Conservation (phyloP, 139 green algal genomes). For the Chlorokybus atmophyticus region DNA sequence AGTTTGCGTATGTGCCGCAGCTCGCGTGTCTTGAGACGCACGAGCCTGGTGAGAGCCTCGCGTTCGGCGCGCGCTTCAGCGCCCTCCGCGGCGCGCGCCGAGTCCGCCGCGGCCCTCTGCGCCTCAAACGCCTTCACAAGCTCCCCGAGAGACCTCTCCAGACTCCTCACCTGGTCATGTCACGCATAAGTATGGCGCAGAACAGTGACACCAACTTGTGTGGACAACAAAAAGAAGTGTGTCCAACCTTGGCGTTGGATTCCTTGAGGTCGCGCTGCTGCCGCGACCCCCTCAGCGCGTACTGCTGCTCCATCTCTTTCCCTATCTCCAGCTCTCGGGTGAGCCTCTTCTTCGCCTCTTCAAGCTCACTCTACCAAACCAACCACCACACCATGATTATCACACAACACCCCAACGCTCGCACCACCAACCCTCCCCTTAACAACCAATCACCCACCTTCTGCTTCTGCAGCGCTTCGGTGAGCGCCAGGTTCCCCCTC, state of each 20-base stretch:
- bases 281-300: constrained; percentile 51
- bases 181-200: no score
- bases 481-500: constrained; percentile 52
- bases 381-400: no score
- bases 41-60: constrained; percentile 15
- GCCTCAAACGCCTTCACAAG: constrained; percentile 44
- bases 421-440: no score
- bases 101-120: constrained; percentile 26
- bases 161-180: constrained; percentile 36
- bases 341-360: constrained; percentile 43
- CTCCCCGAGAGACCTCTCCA: constrained; percentile 45
- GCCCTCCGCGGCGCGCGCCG: not conserved
- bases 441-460: no score
- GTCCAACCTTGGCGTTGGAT: constrained; percentile 3
- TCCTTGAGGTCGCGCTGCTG: constrained; percentile 39
- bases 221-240: no score
- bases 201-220: constrained; percentile 11
- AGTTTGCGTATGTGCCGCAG: constrained; percentile 58
- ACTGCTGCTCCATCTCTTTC: constrained; percentile 57
- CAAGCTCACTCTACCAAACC: constrained; percentile 44
- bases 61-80: constrained; percentile 8
- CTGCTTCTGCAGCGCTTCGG: constrained; percentile 49
- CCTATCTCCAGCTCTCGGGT: constrained; percentile 53
- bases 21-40: constrained; percentile 56
- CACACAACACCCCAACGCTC: no score